Base-by-base conservation (phyloP, 1,284 basidiomycete species). In the Tilletia horrida region DNA sequence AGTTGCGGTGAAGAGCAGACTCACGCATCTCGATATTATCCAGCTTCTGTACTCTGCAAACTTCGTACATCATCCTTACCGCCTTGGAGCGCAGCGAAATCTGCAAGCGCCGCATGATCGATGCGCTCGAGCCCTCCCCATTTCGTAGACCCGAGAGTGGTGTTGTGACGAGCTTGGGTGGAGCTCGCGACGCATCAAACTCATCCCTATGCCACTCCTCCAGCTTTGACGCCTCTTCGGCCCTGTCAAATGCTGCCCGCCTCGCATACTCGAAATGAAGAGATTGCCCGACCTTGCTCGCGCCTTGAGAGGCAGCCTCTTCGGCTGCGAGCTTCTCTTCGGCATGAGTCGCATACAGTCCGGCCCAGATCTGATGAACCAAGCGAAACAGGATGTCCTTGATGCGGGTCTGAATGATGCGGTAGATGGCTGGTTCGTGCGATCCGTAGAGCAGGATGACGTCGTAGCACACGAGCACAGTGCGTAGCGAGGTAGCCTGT, bases 381-480 rank as follows among this genome's bases (percentile, higher is more conserved):
- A 81, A 71, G 0, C 77, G 63, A 61, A 74, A 76, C 23, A 81
- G 57, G 25, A 79, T 71, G 9, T 73, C 71, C 1, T 71, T 66
- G 11, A 77, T 42, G 35, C 55, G 61, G 1, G 71, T 55, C 66
- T 75, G 73, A 11, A 75, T 69, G 6, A 69, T 67, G 62, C 71
- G 72, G 66, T 74, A 73, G 16, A 68, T 69, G 0, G 71, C 55
- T 3, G 74, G 73, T n/a, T 67, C 68, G 35, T 67, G 62, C 11
- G 71, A 63, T 27, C 93, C 93, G 78, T 90, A 89, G 73, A 85
- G 86, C 25, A 92, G 86, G 25, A 95, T 86, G 63, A 93, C 83
- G 71, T 88, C 87, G 82, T 92, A 93, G 40, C 89, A 85, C 66
- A 96, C 89, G 76, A 92, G 88, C 70, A 92, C 88, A 16, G 86